A percentile compares a stretch with the other conserved stretches of the same genome.
Evolutionary conservation across 108 stramenopile genomes (phyloP).

Genomic region (Pseudonitzschia multiseries): DNA sequence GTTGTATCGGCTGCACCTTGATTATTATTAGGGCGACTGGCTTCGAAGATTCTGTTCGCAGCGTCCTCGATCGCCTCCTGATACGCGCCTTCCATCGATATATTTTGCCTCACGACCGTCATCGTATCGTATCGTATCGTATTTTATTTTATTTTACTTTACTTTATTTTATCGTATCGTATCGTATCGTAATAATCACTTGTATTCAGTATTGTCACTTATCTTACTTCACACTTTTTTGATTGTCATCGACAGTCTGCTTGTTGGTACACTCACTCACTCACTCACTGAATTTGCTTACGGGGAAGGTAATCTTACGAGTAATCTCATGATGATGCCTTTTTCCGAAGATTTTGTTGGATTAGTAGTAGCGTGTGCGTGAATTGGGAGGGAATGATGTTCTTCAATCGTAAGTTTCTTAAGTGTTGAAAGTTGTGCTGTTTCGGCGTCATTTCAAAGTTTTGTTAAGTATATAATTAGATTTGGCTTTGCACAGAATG

Average conservation of each 20-base stretch:
- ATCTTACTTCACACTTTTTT: not conserved
- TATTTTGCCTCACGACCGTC: not conserved
- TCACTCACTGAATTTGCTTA: too few species aligned
- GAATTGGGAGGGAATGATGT: too few species aligned
- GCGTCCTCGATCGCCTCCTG: constrained; percentile 21
- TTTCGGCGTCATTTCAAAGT: not conserved
- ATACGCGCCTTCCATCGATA: constrained; percentile 20
- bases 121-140: not conserved
- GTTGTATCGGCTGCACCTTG: not conserved
- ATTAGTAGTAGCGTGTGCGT: too few species aligned
- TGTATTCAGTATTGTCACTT: too few species aligned
- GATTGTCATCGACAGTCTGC: not conserved
- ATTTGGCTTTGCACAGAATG: not conserved
- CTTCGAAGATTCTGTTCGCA: constrained; percentile 4
- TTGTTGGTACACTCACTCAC: not conserved
- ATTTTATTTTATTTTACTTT: too few species aligned
- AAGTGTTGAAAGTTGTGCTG: not conserved
- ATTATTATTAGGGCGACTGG: not conserved
- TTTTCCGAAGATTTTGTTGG: not conserved
- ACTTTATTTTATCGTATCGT: too few species aligned
- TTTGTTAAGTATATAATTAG: not conserved
- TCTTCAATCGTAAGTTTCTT: not conserved
- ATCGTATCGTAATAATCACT: too few species aligned
- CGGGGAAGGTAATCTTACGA: too few species aligned
- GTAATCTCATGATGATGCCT: too few species aligned